These are phyloP conservation scores for Globisporangium cederbergense DNA, from an alignment of 352 stramenopile species.

Conservation along the genomic window DNA sequence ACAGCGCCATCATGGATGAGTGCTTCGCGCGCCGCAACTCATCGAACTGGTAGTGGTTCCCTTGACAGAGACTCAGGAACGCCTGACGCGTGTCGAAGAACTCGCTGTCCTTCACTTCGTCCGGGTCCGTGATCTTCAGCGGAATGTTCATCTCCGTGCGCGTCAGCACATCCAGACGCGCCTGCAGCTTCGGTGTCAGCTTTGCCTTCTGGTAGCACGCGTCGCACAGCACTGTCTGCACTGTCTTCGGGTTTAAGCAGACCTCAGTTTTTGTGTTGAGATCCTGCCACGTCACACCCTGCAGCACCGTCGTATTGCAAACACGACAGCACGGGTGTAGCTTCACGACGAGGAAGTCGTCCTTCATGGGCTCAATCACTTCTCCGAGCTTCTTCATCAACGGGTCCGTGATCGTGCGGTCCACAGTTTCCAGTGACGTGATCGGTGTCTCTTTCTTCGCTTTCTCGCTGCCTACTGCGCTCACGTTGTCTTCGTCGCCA, in stretches of 20 bases:
- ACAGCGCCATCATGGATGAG: conserved; percentile 99
- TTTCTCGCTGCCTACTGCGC: conserved; percentile 24
- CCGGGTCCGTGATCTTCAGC: conserved; percentile 72
- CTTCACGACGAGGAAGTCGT: conserved; percentile 88
- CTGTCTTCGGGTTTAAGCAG: conserved; percentile 54
- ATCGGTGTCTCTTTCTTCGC: conserved; percentile 30
- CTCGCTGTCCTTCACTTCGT: conserved; percentile 86
- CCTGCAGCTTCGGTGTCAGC: conserved; percentile 39
- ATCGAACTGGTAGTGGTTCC: conserved; percentile 99
- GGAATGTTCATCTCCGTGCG: conserved; percentile 57
- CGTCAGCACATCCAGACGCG: conserved; percentile 47
- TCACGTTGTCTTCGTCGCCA: conserved; percentile 15
- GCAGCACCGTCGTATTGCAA: conserved; percentile 74
- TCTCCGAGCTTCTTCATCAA: conserved; percentile 86
- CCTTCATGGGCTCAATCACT: conserved; percentile 89
- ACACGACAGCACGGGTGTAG: conserved; percentile 77
- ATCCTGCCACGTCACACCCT: conserved; percentile 67
- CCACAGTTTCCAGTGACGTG: conserved; percentile 60
- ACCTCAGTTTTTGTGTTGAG: conserved; percentile 58
- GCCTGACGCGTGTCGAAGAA: conserved; percentile 96
- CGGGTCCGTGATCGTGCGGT: conserved; percentile 66
- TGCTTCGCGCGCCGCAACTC: conserved; percentile 98
- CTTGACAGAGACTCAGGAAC: conserved; percentile 96
- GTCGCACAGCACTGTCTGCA: conserved; percentile 78
- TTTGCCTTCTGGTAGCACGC: conserved; percentile 69